These are phyloP conservation scores for Apiospora saccharicola DNA, from an alignment of 2,329 filamentous ascomycete species.

Conservation along the genomic window DNA sequence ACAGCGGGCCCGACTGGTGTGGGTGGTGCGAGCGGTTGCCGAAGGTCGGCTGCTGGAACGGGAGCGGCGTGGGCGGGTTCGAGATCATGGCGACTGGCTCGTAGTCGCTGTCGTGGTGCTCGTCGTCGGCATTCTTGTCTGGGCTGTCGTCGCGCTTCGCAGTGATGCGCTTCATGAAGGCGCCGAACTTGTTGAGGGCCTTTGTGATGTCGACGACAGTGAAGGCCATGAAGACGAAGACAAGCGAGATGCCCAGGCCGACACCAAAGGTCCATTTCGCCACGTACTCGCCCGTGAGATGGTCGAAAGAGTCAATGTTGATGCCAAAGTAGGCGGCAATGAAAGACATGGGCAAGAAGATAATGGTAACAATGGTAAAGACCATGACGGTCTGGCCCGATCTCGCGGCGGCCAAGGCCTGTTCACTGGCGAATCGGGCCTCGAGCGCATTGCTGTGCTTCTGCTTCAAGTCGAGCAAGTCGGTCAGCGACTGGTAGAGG, in stretches of 20 bases:
- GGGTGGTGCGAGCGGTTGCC: not conserved
- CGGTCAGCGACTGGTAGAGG: slow-evolving; percentile 66
- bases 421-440: slow-evolving; percentile 66
- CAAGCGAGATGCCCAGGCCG: slow-evolving; percentile 49
- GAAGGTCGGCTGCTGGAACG: slow-evolving; percentile 4
- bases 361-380: slow-evolving; percentile 85
- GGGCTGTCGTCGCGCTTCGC: not conserved
- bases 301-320: slow-evolving; percentile 54
- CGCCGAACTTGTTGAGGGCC: slow-evolving; percentile 25
- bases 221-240: slow-evolving; percentile 48
- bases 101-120: slow-evolving; percentile 7
- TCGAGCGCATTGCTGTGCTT: slow-evolving; percentile 74
- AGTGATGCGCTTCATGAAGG: slow-evolving; percentile 12
- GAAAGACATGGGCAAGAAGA: slow-evolving; percentile 93
- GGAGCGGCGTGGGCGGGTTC: slow-evolving; percentile 19
- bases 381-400: slow-evolving; percentile 54
- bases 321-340: slow-evolving; percentile 81
- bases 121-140: slow-evolving; percentile 9
- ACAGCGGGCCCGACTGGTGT: slow-evolving; percentile 13
- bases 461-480: slow-evolving; percentile 72
- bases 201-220: slow-evolving; percentile 45
- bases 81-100: slow-evolving; percentile 11
- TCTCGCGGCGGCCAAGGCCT: slow-evolving; percentile 66
- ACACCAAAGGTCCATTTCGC: slow-evolving; percentile 59
- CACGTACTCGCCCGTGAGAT: slow-evolving; percentile 57